Percentiles rank a stretch among this genome's conserved stretches.
phyloP scores from a whole-genome alignment of 306 rosid genomes.

The Medicago lupulina region DNA sequence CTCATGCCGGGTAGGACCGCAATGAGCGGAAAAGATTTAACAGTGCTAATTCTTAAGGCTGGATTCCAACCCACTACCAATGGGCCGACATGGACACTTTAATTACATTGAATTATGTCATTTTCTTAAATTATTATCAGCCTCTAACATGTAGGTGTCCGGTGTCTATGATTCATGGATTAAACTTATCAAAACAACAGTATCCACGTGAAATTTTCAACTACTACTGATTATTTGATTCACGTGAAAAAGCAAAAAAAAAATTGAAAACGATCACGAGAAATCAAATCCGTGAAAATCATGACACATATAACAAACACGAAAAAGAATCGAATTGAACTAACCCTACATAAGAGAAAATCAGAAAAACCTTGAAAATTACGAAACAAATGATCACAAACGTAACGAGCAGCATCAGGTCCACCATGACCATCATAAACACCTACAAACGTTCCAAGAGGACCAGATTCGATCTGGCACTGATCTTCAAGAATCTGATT shows the following conservation, averaged over 20 bases:
- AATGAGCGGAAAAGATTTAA: no score
- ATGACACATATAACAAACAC: background rate
- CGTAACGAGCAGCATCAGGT: constrained; percentile 76
- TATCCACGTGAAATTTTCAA: constrained; percentile 38
- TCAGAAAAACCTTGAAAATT: constrained; percentile 69
- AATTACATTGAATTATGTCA: no score
- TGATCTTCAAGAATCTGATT: constrained; percentile 91
- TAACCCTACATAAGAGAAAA: constrained; percentile 24
- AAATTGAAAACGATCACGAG: constrained; percentile 23
- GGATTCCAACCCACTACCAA: no score
- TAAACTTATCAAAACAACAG: constrained; percentile 7
- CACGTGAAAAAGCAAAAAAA: constrained; percentile 33
- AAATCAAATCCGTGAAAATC: constrained; percentile 47
- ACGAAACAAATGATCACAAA: constrained; percentile 75
- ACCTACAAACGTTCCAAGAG: constrained; percentile 85
- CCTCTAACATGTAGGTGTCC: no score
- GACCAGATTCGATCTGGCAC: constrained; percentile 87
- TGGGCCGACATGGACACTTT: no score
- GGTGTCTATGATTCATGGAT: no score
- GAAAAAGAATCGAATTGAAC: background rate
- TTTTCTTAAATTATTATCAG: no score
- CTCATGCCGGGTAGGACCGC: no score
- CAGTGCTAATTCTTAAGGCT: no score
- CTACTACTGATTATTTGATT: constrained; percentile 23
- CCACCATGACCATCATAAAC: constrained; percentile 95